Evolutionary conservation across 2,329 filamentous ascomycete species (phyloP), one percentile per base, ranked within the genome.

Genomic region (Hypoxylon sp.): DNA sequence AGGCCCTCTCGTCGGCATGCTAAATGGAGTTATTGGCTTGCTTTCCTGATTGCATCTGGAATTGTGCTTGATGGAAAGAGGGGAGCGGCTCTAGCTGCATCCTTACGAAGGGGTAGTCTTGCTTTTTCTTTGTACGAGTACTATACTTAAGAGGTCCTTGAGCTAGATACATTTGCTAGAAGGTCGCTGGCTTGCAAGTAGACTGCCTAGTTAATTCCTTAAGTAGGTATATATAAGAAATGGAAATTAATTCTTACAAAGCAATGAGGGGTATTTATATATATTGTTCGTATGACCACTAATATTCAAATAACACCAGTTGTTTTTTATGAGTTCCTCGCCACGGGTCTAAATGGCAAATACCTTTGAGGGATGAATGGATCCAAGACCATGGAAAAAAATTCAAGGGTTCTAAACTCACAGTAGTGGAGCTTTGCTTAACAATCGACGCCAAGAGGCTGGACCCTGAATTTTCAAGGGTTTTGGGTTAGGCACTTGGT

Each of bases 391-490:
- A 5, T 49, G 21, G 28, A 30, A 50, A 30, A 32, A 14, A 43
- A 43, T 38, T 38, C 34, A n/a, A 43, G 10, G 38, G 38, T 17
- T 23, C 19, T 48, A 28, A n/a, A 56, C 32, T 53, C 50, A 34
- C 5, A 30, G 28, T 30, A 30, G 62, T 60, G 62, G 62, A 50
- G 60, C 45, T 30, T 32, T 38, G 25, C 38, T 30, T 45, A 49
- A 43, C 23, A 49, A 28, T 49, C 17, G 28, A 41, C 3, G 55
- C 36, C 43, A 43, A 67, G 36, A 63, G 53, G 56, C 65, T 67
- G 56, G 60, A 67, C 65, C 60, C 65, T 64, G 65, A 56, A 61
- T 53, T 23, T 55, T 50, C 9, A n/a, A 55, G 19, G 48, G n/a
- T 14, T 38, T 21, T 46, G 6, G 28, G 28, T 30, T 30, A 30